A percentile compares a stretch with the other conserved stretches of the same genome.
Evolutionary conservation across 73 alveolate genomes (phyloP).

Genomic region (Paramecium primaurelia): DNA sequence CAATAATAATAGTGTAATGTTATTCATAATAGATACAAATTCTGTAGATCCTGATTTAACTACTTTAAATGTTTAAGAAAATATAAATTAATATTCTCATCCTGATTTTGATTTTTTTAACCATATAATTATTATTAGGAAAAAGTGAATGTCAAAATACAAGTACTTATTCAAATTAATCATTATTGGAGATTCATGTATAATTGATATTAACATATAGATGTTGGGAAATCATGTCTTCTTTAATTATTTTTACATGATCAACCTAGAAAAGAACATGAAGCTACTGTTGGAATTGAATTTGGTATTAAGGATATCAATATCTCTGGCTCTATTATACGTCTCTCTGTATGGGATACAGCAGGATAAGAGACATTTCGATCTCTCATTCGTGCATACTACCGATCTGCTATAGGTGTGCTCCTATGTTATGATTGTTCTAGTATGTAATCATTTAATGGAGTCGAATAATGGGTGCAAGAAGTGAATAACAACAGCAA

Average conservation of each 20-base stretch:
- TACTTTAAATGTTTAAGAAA: no score
- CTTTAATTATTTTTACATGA: not conserved
- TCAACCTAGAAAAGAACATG: not conserved
- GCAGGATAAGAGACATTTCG: conserved; percentile 68
- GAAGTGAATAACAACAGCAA: not conserved
- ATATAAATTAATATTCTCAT: not conserved
- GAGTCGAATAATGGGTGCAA: not conserved
- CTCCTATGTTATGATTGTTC: not conserved
- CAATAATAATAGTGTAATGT: not conserved
- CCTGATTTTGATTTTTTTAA: not conserved
- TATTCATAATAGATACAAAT: no score
- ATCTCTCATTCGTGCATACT: conserved; percentile 46
- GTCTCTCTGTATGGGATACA: conserved; percentile 60
- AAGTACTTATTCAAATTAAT: conserved; percentile 17
- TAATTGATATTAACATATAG: not conserved
- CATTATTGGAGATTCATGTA: conserved; percentile 23
- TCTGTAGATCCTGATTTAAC: not conserved
- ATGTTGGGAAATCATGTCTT: conserved; percentile 18
- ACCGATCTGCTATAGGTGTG: conserved; percentile 39
- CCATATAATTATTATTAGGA: no score
- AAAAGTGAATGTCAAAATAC: not conserved
- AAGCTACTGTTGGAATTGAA: not conserved
- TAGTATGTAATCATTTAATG: not conserved
- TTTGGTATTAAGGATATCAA: not conserved
- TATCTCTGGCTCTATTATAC: not conserved